Evolutionary conservation across 73 alveolate genomes (phyloP), one percentile per base, ranked within the genome.

Genomic region (Diophrys sp.): DNA sequence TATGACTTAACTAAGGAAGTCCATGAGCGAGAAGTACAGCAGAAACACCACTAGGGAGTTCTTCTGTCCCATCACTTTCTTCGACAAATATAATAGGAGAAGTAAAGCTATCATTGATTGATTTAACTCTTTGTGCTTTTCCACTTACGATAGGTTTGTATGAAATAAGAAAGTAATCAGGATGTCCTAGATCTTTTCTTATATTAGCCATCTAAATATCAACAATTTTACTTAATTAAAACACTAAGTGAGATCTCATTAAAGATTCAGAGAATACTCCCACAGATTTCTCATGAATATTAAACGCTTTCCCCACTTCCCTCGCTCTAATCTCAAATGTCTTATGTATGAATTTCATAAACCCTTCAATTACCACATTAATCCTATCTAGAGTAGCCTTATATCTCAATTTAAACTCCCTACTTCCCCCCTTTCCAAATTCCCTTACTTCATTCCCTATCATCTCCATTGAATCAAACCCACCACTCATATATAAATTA

Each of bases 11-110:
- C 88, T 92, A 95, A 14, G 98, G 95, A 73, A 95, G 80, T 75
- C 92, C 97, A 54, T 94, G 97, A 33, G 87, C 80, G 71, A 95
- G 80, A 31, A 95, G 62, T 14, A 95, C 90, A 0, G 97, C 96
- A 0, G 57, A 62, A 1, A 87, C 92, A 76, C 85, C 80, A 70
- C 85, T 80, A 0, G 98, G 98, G 5, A 95, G 86, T 86, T 95
- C 98, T 76, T 95, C 98, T 31, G 96, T 94, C 30, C 97, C 98
- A 78, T 88, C 94, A 53, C 97, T 93, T 27, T 86, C 82, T 74
- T 95, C 96, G 53, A 94, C 82, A 70, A 95, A 89, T 67, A 92
- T 84, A 24, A 95, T 88, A 31, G 62, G n/a, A 44, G 18, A 44
- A 44, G 5, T 18, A 44, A 11, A 44, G 62, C 5, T 44, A 11